phyloP scores from a whole-genome alignment of 108 stramenopile genomes.

The Poteriospumella lacustris region DNA sequence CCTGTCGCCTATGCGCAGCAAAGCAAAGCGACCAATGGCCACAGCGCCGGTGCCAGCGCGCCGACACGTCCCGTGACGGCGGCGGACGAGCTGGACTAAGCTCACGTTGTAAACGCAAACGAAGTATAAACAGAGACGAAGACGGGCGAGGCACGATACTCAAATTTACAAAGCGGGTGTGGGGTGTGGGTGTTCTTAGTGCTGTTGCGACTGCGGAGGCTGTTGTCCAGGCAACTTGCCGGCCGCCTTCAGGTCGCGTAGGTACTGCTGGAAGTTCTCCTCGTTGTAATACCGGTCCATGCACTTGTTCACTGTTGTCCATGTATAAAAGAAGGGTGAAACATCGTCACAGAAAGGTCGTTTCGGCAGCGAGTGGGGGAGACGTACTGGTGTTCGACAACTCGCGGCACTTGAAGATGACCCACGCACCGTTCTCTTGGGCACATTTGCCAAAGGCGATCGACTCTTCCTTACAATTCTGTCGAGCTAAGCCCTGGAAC shows the following conservation, averaged over 20 bases:
- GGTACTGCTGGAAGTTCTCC: background rate
- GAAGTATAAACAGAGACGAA: too few relatives aligned
- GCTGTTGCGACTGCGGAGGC: too few relatives aligned
- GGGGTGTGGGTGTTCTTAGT: too few relatives aligned
- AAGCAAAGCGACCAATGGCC: too few relatives aligned
- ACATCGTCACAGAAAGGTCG: background rate
- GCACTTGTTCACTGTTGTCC: background rate
- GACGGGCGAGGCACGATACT: too few relatives aligned
- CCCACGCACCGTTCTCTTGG: background rate
- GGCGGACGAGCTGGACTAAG: too few relatives aligned
- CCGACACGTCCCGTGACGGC: too few relatives aligned
- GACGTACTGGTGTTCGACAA: background rate
- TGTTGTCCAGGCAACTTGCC: too few relatives aligned
- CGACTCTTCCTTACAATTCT: background rate
- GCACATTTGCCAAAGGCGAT: background rate
- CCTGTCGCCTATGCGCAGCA: too few relatives aligned
- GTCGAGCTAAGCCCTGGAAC: background rate
- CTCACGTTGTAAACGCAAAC: too few relatives aligned
- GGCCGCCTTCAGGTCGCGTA: background rate
- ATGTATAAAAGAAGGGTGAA: background rate
- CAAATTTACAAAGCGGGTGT: too few relatives aligned
- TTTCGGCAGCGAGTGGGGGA: background rate
- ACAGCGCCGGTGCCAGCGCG: too few relatives aligned
- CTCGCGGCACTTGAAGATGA: background rate
- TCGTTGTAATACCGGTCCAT: background rate